Conservation (phyloP, 2,329 filamentous ascomycete species). For the Penicillium sp. region DNA sequence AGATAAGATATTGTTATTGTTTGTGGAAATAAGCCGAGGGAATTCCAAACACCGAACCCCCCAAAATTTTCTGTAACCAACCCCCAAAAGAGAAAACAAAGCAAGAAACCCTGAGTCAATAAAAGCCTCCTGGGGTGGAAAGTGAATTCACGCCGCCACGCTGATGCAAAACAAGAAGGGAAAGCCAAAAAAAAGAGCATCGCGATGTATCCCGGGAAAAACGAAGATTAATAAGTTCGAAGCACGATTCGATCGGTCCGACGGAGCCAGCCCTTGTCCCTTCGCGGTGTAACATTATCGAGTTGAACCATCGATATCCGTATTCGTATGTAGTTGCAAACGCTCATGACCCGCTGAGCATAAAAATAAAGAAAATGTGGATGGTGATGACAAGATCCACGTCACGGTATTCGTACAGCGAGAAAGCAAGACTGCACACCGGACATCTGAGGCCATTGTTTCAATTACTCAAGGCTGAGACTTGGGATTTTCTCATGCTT, state of each 20-base stretch:
- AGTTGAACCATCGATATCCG: background rate
- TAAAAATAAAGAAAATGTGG: background rate
- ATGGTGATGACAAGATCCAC: background rate
- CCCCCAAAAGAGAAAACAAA: background rate
- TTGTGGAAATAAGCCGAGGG: background rate
- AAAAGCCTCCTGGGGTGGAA: background rate
- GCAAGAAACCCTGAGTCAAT: background rate
- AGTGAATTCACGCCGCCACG: slow-evolving; percentile 11
- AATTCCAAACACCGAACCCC: background rate
- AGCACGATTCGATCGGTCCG: background rate
- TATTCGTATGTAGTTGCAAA: background rate
- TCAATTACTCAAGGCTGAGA: slow-evolving; percentile 20
- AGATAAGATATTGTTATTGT: background rate
- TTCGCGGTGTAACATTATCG: background rate
- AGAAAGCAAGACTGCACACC: background rate
- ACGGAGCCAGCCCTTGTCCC: background rate
- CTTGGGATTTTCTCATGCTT: slow-evolving; percentile 19
- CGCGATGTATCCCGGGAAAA: background rate
- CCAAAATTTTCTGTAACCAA: slow-evolving; percentile 9
- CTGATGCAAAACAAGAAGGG: slow-evolving; percentile 6
- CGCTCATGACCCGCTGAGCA: slow-evolving; percentile 1
- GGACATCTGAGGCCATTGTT: background rate
- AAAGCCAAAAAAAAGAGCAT: background rate
- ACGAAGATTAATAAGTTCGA: background rate
- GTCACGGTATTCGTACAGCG: background rate